Evolutionary conservation across 2,329 filamentous ascomycete species (phyloP), one percentile per base, ranked within the genome.

Genomic region (Fusarium sublunatum): DNA sequence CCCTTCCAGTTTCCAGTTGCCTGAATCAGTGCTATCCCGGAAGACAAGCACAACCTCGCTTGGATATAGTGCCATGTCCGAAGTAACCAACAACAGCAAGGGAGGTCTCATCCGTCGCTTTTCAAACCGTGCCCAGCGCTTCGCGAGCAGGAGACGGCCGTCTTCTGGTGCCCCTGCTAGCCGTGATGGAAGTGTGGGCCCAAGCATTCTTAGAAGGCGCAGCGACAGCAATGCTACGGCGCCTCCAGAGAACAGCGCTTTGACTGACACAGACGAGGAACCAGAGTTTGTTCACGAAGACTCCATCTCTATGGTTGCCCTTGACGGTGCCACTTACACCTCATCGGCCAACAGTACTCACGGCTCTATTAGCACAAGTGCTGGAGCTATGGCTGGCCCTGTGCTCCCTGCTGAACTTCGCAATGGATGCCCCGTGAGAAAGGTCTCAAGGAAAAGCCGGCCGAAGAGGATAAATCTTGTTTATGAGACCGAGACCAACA

Each of bases 141-240:
- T 89, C 82, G 74, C 88, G 73, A 78, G 77, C 35, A 84, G 89
- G 58, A 87, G 93, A 62, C 86, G 93, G 60, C 89, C 90, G 61
- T 96, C 92, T 13, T 93, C 91, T 3, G 89, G 89, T 1, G 86
- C 90, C 40, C 86, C 90, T 19, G 87, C 88, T 59, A 92, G 90
- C 73, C 88, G 93, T 38, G 93, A 97, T 72, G 89, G 91, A 61
- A 97, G 93, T 73, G 89, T 93, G 25, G 95, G 95, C 0, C 95
- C 95, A 2, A 90, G 93, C 53, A 91, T 97, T 48, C 87, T 96
- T 76, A 88, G 94, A 61, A 86, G 92, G 55, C 88, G 93, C 65
- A 97, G 93, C 75, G 93, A 96, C 75, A 97, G 93, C 79, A 95
- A 91, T 76, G 91, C 87, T 65, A 89, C 89, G 7, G 82, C 83